phyloP scores from a whole-genome alignment of 441 rosid genomes.

The Adansonia madagascariensis region DNA sequence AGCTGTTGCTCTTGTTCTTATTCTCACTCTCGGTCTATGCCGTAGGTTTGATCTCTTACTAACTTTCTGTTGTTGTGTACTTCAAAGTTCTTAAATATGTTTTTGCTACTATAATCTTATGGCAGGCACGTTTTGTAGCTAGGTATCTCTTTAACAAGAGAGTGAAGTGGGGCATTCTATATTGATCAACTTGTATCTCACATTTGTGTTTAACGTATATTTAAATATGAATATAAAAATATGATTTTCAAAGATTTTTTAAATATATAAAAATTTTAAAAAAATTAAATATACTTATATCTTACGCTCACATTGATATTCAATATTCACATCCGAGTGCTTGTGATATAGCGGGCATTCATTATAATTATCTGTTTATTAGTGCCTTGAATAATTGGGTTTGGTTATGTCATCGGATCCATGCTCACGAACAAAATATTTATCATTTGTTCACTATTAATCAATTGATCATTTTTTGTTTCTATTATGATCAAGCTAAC shows the following conservation, averaged over 20 bases:
- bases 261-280: no score
- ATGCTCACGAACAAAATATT: slow-evolving; percentile 16
- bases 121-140: slow-evolving; percentile 12
- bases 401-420: slow-evolving; percentile 13
- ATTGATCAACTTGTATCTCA: no score
- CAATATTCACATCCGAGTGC: no score
- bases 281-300: no score
- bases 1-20: slow-evolving; percentile 81
- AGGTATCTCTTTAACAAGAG: slow-evolving; percentile 2
- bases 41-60: slow-evolving; percentile 54
- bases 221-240: no score
- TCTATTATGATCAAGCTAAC: slow-evolving; percentile 1
- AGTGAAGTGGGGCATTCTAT: background rate
- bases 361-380: slow-evolving; percentile 8
- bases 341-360: background rate
- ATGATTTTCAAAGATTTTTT: no score
- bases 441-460: slow-evolving; percentile 4
- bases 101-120: background rate
- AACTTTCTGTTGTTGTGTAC: background rate
- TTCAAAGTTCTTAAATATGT: slow-evolving; percentile 1
- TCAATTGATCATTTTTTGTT: slow-evolving; percentile 10
- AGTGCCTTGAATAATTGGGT: slow-evolving; percentile 16
- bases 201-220: no score
- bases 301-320: no score
- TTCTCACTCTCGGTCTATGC: slow-evolving; percentile 85